phyloP scores from a whole-genome alignment of 2,329 filamentous ascomycete species.

The Aureobasidium zeae region DNA sequence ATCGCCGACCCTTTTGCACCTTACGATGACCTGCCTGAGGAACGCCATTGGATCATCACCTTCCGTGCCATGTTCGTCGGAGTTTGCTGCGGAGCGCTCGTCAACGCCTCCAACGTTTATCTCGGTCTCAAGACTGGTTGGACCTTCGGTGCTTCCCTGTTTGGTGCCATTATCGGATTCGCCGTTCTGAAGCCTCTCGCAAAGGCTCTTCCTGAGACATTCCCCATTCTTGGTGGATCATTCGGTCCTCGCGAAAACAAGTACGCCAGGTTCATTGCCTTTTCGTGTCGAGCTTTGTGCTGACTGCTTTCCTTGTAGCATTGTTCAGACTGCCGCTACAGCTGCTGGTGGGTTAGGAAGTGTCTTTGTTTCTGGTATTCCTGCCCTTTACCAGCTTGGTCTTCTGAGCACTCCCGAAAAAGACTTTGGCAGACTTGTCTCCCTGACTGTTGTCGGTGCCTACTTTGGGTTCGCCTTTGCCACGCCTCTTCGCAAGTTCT shows the following conservation, averaged over 20 bases:
- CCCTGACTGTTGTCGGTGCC: conserved; percentile 51
- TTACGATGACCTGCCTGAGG: conserved; percentile 35
- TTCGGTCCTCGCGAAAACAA: conserved; percentile 55
- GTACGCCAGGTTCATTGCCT: too few relatives aligned
- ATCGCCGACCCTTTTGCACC: conserved; percentile 34
- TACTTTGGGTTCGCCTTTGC: conserved; percentile 58
- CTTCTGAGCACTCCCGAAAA: conserved; percentile 43
- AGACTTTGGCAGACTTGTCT: conserved; percentile 50
- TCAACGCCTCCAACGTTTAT: conserved; percentile 53
- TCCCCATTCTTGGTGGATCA: conserved; percentile 42
- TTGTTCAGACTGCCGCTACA: conserved; percentile 49
- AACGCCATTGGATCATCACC: conserved; percentile 44
- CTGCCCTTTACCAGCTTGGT: conserved; percentile 49
- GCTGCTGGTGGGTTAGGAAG: conserved; percentile 48
- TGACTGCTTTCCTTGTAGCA: too few relatives aligned
- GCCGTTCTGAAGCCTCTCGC: conserved; percentile 28
- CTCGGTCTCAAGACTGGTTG: conserved; percentile 42
- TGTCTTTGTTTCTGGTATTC: conserved; percentile 50
- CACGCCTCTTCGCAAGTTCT: conserved; percentile 36
- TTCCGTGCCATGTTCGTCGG: conserved; percentile 47
- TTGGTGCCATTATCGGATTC: conserved; percentile 48
- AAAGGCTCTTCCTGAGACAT: conserved; percentile 23
- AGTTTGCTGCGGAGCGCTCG: conserved; percentile 46
- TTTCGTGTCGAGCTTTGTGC: too few relatives aligned
- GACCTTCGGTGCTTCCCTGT: conserved; percentile 31